phyloP scores from a whole-genome alignment of 148 eudicot genomes.

The Silene conica region DNA sequence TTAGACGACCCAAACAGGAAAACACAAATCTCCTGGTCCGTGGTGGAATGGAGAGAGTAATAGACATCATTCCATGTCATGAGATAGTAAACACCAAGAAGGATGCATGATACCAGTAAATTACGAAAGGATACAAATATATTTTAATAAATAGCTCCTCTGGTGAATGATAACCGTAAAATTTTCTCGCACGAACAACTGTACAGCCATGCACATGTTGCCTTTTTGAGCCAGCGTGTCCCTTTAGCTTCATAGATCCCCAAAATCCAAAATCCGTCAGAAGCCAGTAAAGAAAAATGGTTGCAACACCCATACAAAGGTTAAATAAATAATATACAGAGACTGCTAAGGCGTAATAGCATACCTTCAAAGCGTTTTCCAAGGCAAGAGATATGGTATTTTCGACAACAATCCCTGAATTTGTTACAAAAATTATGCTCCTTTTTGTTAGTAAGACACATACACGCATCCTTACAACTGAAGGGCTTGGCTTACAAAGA shows the following conservation, averaged over 20 bases:
- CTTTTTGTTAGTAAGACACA: not conserved
- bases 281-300: conserved; percentile 8
- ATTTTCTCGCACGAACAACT: conserved; percentile 69
- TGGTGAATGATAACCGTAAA: conserved; percentile 81
- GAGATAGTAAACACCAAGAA: not conserved
- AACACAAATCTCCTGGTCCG: too few species aligned
- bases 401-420: conserved; percentile 46
- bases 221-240: conserved; percentile 73
- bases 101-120: not conserved
- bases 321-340: not conserved
- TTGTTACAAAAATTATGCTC: not conserved
- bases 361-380: conserved; percentile 90
- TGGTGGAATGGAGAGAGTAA: too few species aligned
- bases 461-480: not conserved
- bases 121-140: conserved; percentile 76
- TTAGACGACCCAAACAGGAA: too few species aligned
- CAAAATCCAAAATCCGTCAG: conserved; percentile 15
- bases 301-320: not conserved
- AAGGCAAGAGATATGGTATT: conserved; percentile 53
- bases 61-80: not conserved
- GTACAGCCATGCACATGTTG: conserved; percentile 94
- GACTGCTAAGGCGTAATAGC: not conserved
- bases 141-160: conserved; percentile 88
- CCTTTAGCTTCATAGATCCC: conserved; percentile 56
- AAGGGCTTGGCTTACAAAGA: not conserved